These are phyloP conservation scores for Candida neerlandica DNA, from an alignment of 1,139 yeast genomes.

Conservation along the genomic window DNA sequence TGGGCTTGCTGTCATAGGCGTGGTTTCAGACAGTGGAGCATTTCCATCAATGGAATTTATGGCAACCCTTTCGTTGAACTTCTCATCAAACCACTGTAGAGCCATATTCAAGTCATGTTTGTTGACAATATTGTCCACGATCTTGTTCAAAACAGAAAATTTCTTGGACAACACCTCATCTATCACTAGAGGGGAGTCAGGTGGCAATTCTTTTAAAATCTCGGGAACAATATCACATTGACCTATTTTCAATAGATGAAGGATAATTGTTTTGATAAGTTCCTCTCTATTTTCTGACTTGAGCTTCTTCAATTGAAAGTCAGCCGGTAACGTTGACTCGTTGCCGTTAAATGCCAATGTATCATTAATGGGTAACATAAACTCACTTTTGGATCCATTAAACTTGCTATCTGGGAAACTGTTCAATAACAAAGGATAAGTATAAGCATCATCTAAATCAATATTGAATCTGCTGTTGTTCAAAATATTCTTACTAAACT, in stretches of 20 bases:
- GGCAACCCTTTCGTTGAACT: slow-evolving; percentile 20
- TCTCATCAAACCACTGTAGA: slow-evolving; percentile 38
- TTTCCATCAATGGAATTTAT: background rate
- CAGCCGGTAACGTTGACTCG: slow-evolving; percentile 7
- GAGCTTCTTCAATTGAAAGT: slow-evolving; percentile 18
- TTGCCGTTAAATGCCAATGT: background rate
- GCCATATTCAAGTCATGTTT: slow-evolving; percentile 39
- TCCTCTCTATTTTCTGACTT: slow-evolving; percentile 35
- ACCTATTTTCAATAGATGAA: slow-evolving; percentile 47
- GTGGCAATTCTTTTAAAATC: slow-evolving; percentile 28
- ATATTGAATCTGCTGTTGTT: slow-evolving; percentile 32
- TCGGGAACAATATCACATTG: slow-evolving; percentile 42
- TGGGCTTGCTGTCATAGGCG: background rate
- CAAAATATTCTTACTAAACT: slow-evolving; percentile 39
- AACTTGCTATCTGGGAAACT: slow-evolving; percentile 29
- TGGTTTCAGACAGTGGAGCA: background rate
- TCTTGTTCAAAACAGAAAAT: slow-evolving; percentile 35
- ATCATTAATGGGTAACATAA: background rate
- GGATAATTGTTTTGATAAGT: slow-evolving; percentile 41
- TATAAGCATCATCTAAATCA: slow-evolving; percentile 48
- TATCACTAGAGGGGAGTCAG: slow-evolving; percentile 19
- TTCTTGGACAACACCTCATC: slow-evolving; percentile 28
- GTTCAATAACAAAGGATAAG: slow-evolving; percentile 40
- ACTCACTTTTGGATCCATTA: background rate
- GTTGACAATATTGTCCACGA: slow-evolving; percentile 38